phyloP scores from a whole-genome alignment of 140 eudicot species.

The Bidens hawaiensis region DNA sequence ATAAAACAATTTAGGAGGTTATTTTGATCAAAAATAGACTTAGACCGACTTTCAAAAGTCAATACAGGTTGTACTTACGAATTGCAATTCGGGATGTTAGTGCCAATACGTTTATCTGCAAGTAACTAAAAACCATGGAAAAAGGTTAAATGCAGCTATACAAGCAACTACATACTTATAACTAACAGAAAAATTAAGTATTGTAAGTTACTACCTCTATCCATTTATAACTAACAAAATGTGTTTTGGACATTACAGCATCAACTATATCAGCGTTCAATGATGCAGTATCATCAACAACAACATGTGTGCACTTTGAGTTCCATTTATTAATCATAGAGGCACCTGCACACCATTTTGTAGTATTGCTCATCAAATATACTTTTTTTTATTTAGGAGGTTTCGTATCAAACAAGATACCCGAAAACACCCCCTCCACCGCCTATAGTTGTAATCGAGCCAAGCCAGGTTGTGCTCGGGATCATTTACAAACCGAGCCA shows the following conservation, averaged over 20 bases:
- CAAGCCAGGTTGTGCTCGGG: too few relatives aligned
- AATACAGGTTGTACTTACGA: too few relatives aligned
- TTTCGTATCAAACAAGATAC: too few relatives aligned
- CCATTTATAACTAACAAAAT: slow-evolving; percentile 54
- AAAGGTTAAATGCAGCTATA: background rate
- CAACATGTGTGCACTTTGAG: slow-evolving; percentile 69
- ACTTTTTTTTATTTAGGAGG: too few relatives aligned
- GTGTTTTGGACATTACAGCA: slow-evolving; percentile 60
- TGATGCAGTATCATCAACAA: slow-evolving; percentile 57
- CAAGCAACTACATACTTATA: background rate
- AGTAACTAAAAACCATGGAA: slow-evolving; percentile 42
- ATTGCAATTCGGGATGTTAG: slow-evolving; percentile 60
- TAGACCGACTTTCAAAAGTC: background rate
- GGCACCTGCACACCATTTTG: slow-evolving; percentile 53
- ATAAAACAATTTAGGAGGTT: background rate
- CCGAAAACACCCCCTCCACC: too few relatives aligned
- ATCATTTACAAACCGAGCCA: too few relatives aligned
- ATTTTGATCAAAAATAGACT: background rate
- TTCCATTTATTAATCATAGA: slow-evolving; percentile 52
- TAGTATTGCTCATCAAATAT: background rate
- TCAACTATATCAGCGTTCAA: slow-evolving; percentile 49
- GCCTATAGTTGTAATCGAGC: too few relatives aligned
- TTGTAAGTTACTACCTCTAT: slow-evolving; percentile 59
- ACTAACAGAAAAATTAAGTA: background rate
- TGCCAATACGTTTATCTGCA: slow-evolving; percentile 59